phyloP scores from a whole-genome alignment of 352 stramenopile genomes.

The Globisporangium canariense region DNA sequence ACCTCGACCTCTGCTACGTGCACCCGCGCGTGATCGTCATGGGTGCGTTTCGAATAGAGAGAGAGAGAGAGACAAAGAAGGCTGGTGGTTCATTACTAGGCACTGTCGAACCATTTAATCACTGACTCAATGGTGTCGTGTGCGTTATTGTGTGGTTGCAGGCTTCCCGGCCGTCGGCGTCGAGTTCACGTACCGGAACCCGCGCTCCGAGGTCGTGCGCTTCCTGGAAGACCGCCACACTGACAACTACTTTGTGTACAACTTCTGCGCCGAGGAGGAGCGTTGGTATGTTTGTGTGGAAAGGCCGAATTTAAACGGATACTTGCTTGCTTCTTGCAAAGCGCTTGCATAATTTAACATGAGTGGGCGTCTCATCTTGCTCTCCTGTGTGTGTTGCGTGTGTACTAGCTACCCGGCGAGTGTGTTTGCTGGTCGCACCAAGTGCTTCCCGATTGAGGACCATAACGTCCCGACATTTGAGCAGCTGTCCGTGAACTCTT shows the following conservation, averaged over 20 bases:
- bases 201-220: constrained; percentile 47
- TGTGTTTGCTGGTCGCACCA: constrained; percentile 45
- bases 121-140: not conserved
- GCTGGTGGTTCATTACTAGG: not conserved
- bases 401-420: constrained; percentile 40
- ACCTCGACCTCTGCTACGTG: constrained; percentile 72
- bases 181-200: constrained; percentile 62
- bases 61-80: not conserved
- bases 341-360: not conserved
- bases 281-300: constrained; percentile 28
- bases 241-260: constrained; percentile 70
- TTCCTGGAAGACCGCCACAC: constrained; percentile 50
- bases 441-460: constrained; percentile 67
- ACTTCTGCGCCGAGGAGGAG: constrained; percentile 62
- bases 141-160: constrained; percentile 11
- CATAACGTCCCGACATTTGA: constrained; percentile 70
- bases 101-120: not conserved
- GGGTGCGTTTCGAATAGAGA: constrained; percentile 29
- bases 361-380: not conserved
- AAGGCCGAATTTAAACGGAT: not conserved
- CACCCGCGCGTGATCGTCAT: constrained; percentile 77
- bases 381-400: not conserved
- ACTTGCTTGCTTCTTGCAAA: not conserved
- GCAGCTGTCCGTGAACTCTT: constrained; percentile 37
- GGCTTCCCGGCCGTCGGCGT: constrained; percentile 55